Conservation (phyloP, 2,329 filamentous ascomycete genomes). For the Immersiporthe knoxdaviesiana region DNA sequence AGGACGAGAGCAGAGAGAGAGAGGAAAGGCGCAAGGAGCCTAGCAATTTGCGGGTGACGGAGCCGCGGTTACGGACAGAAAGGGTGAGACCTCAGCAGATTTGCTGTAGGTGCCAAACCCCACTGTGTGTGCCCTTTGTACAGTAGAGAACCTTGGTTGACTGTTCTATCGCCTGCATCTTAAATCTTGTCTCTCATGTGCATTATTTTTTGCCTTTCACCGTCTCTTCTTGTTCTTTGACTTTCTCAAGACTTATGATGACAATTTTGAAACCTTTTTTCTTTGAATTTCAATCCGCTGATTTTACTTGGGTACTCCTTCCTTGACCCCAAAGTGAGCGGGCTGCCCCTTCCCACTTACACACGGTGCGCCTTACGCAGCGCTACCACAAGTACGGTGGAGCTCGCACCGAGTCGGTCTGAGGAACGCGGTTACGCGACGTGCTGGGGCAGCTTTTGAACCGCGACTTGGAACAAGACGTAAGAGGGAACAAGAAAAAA, state of each 20-base stretch:
- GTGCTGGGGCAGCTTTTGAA: slow-evolving; percentile 22
- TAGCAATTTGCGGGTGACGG: neutral
- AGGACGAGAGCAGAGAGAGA: neutral
- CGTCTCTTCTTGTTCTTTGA: neutral
- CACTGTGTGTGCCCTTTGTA: neutral
- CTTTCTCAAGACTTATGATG: no score
- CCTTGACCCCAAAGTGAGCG: neutral
- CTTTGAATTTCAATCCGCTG: neutral
- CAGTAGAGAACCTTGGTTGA: neutral
- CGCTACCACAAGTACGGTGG: slow-evolving; percentile 12
- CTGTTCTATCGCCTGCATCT: neutral
- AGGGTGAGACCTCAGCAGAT: neutral
- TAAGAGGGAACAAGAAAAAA: neutral
- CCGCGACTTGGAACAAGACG: slow-evolving; percentile 27
- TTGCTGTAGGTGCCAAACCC: neutral
- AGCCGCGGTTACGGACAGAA: neutral
- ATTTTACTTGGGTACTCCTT: neutral
- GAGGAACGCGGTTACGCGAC: slow-evolving; percentile 30
- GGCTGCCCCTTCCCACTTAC: neutral
- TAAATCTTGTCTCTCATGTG: neutral
- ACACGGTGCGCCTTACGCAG: slow-evolving; percentile 9
- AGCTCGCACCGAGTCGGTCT: slow-evolving; percentile 21
- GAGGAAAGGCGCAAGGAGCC: neutral
- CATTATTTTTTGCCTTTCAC: neutral
- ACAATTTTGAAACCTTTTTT: no score